phyloP scores from a whole-genome alignment of 169 alveolate species.

The Toxoplasma gondii region DNA sequence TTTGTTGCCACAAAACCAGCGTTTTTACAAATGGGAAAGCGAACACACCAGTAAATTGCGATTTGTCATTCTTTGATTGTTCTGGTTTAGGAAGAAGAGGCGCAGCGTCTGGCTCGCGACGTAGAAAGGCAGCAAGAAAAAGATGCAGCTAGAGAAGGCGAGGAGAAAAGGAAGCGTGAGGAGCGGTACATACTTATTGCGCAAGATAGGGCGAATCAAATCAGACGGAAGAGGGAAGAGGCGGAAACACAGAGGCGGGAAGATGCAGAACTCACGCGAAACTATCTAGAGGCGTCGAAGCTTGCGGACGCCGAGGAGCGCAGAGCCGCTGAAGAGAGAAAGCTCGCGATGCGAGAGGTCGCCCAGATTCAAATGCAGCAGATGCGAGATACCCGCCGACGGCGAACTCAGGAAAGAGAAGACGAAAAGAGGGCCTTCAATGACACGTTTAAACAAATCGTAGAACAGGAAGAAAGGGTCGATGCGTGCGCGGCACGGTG shows the following conservation, averaged over 20 bases:
- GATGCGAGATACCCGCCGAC: not conserved
- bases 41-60: no score
- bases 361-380: not conserved
- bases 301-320: not conserved
- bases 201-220: not conserved
- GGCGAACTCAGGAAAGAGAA: not conserved
- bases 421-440: slow-evolving; percentile 12
- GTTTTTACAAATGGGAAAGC: no score
- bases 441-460: not conserved
- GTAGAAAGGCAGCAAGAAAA: not conserved
- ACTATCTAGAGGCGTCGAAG: not conserved
- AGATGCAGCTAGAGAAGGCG: not conserved
- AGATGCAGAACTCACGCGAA: not conserved
- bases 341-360: not conserved
- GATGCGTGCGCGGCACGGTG: not conserved
- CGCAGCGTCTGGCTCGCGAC: not conserved
- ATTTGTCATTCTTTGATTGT: no score
- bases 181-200: not conserved
- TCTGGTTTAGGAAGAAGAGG: not conserved
- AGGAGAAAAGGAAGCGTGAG: not conserved
- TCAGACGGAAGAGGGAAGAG: not conserved
- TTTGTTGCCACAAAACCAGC: no score
- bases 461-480: not conserved
- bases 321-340: not conserved
- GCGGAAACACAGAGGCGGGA: not conserved